These are phyloP conservation scores for Lizanozyma gosingica DNA, from an alignment of 1,139 yeast genomes.

Conservation along the genomic window DNA sequence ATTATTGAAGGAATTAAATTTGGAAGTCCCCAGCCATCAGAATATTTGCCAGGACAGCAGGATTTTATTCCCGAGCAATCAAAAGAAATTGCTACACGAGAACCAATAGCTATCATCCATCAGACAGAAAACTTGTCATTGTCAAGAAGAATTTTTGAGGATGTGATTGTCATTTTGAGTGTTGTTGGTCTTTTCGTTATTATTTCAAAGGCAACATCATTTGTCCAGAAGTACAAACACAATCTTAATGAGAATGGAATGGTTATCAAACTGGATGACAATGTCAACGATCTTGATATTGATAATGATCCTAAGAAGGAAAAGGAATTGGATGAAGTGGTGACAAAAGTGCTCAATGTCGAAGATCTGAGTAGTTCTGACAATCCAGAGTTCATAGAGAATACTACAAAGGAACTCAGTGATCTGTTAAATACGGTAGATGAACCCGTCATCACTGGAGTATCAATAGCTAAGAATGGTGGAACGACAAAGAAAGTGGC, in stretches of 20 bases:
- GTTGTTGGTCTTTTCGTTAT: slow-evolving; percentile 20
- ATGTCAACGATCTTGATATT: slow-evolving; percentile 3
- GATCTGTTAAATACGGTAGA: slow-evolving; percentile 3
- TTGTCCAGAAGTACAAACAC: background rate
- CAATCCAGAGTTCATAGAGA: background rate
- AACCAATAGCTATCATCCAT: slow-evolving; percentile 3
- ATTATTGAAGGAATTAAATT: slow-evolving; percentile 4
- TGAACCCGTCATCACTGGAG: slow-evolving; percentile 6
- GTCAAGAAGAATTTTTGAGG: slow-evolving; percentile 36
- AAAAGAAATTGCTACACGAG: slow-evolving; percentile 1
- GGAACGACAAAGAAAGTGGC: slow-evolving; percentile 1
- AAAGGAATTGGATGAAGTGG: background rate
- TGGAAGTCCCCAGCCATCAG: slow-evolving; percentile 1
- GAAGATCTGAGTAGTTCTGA: background rate
- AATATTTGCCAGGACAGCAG: slow-evolving; percentile 1
- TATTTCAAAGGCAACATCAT: slow-evolving; percentile 17
- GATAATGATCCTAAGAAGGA: slow-evolving; percentile 1
- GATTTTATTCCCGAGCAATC: background rate
- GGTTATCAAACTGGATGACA: slow-evolving; percentile 2
- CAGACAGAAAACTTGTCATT: slow-evolving; percentile 8
- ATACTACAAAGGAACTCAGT: background rate
- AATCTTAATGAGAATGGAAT: background rate
- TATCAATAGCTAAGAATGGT: slow-evolving; percentile 14
- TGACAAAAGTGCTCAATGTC: background rate
- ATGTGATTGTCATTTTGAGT: slow-evolving; percentile 34